Evolutionary conservation across 345 rosid genomes (phyloP), one percentile per base, ranked within the genome.

Genomic region (Sisymbrium irio): DNA sequence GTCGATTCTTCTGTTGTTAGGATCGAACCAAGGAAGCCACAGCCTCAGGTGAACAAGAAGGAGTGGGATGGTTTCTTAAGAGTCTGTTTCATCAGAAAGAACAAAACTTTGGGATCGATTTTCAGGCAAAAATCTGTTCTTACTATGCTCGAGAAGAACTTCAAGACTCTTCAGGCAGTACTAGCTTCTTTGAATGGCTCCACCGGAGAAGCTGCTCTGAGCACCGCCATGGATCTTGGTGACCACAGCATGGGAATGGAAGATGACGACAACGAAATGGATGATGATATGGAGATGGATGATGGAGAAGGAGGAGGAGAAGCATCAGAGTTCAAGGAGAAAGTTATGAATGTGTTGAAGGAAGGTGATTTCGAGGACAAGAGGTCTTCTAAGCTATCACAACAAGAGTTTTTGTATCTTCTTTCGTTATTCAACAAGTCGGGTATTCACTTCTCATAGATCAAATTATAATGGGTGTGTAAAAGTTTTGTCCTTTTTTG

Each of bases 1-100:
- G 98, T 94, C 19, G 98, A 94, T 67, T 94, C 97, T 18, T 91
- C 98, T 5, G 96, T 94, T 9, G 98, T 94, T 61, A 74, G 98
- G 15, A 89, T 94, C 9, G 96, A 94, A 65, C 98, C 97, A 0
- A 81, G 96, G 83, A 93, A 73, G 46, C 98, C 93, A 0, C 74
- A 66, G 0, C 97, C 96, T 0, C 83, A 86, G 37, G 85, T 89
- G 7, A 88, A 89, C 73, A 77, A 74, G 1, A 88, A 87, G 75
- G 97, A 91, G 65, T 94, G 93, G 97, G 97, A 94, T 77, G 98
- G 98, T 14, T 78, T 91, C 64, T 75, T 88, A 41, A 74, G 98
- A 51, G 80, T 91, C 49, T 94, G 98, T 81, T 94, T 94, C 81
- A 91, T 85, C 35, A 69, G 96, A 49, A 94, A 91, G 87, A 94